A percentile compares a stretch with the other conserved stretches of the same genome.
Evolutionary conservation across 768 basidiomycete genomes (phyloP).

Genomic region (Rossbeevera mucosa): DNA sequence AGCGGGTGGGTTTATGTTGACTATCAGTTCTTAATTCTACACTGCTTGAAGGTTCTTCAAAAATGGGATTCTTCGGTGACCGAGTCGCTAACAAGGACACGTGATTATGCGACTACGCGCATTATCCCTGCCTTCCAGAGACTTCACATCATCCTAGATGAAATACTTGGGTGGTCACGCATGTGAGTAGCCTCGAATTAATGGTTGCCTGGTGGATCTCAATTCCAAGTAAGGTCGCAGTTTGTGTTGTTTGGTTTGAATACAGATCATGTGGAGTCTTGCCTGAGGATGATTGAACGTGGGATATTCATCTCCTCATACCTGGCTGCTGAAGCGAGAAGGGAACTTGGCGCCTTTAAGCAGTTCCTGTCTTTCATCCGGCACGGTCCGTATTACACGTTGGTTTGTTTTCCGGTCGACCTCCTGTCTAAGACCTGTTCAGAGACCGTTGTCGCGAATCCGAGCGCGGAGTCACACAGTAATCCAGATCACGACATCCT

Average conservation of each 20-base stretch:
- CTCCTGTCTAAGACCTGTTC: constrained; percentile 18
- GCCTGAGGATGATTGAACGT: constrained; percentile 48
- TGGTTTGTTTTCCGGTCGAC: constrained; percentile 4
- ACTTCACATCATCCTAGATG: constrained; percentile 68
- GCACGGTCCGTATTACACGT: constrained; percentile 48
- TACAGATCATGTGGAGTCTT: constrained; percentile 45
- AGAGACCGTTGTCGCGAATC: constrained; percentile 51
- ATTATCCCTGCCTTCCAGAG: constrained; percentile 74
- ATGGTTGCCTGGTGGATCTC: constrained; percentile 6
- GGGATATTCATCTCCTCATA: constrained; percentile 63
- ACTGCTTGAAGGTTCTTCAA: constrained; percentile 55
- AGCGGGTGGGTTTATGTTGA: constrained; percentile 50
- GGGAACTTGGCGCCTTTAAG: constrained; percentile 66
- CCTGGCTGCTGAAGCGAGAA: constrained; percentile 62
- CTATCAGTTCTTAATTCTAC: constrained; percentile 18
- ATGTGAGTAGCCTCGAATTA: constrained; percentile 45
- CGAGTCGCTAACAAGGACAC: constrained; percentile 66
- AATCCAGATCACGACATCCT: constrained; percentile 62
- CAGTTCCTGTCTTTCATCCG: constrained; percentile 78
- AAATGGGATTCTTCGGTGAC: constrained; percentile 78
- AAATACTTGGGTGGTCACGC: constrained; percentile 73
- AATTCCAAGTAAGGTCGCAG: constrained; percentile 43
- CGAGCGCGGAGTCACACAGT: constrained; percentile 46
- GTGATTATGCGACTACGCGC: constrained; percentile 67
- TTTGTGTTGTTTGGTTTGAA: constrained; percentile 54